Evolutionary conservation across 306 rosid genomes (phyloP), one percentile per base, ranked within the genome.

Genomic region (Vigna mungo): DNA sequence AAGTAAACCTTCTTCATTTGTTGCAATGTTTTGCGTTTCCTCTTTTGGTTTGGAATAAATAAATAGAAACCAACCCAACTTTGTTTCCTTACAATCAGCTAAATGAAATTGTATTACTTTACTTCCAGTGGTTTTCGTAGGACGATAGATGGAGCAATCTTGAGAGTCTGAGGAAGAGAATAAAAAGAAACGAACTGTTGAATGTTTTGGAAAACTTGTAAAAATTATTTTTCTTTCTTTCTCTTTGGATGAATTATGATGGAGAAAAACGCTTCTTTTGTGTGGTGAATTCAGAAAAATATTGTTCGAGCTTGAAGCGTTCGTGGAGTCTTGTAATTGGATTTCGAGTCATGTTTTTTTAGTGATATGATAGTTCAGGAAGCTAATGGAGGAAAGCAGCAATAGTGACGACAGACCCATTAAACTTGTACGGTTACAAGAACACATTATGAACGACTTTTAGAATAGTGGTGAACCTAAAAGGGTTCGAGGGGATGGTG

Each of bases 351-450:
- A 10, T 20, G 52, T 15, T 73, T 83, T 6, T 67, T 7, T 68
- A 23, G 82, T 70, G 61, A 78, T 64, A 67, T 83, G 81, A 72
- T 72, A 79, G 86, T 68, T 79, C 47, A 53, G 65, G 83, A 62
- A 67, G 76, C 46, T 72, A 55, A 87, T 91, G 98, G 97, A 93
- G 81, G 98, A 90, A 76, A 76, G 64, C 70, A 80, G 17, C 36
- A 64, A 34, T 43, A 85, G 80, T n/a, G n/a, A n/a, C n/a, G n/a
- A n/a, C n/a, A n/a, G n/a, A n/a, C n/a, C n/a, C n/a, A n/a, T n/a
- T n/a, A n/a, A n/a, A n/a, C n/a, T n/a, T n/a, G n/a, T n/a, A n/a
- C n/a, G n/a, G n/a, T n/a, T n/a, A n/a, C n/a, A n/a, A n/a, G n/a
- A n/a, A n/a, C n/a, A n/a, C n/a, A n/a, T n/a, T n/a, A n/a, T n/a